Conservation (phyloP, 2,329 filamentous ascomycete genomes). For the Pseudomassariella vexata region DNA sequence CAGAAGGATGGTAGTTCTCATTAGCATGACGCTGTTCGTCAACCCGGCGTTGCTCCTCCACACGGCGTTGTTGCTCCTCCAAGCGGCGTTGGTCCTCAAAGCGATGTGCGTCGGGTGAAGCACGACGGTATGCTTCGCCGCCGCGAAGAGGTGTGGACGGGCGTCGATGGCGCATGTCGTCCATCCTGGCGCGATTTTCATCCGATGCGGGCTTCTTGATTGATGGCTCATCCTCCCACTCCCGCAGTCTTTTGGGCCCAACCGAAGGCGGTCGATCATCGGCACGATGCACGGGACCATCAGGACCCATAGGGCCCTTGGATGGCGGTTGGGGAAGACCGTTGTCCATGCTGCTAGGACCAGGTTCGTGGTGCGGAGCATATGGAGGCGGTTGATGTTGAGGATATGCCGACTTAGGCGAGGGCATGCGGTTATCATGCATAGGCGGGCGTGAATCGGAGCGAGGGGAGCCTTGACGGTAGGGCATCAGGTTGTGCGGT, state of each 20-base stretch:
- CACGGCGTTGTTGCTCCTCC: slow-evolving; percentile 58
- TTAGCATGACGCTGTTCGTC: slow-evolving; percentile 64
- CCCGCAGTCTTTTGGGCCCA: slow-evolving; percentile 75
- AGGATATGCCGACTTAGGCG: slow-evolving; percentile 81
- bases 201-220: slow-evolving; percentile 85
- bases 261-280: slow-evolving; percentile 75
- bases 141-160: slow-evolving; percentile 64
- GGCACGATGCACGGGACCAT: slow-evolving; percentile 58
- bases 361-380: slow-evolving; percentile 61
- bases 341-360: slow-evolving; percentile 56
- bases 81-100: slow-evolving; percentile 58
- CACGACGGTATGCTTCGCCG: slow-evolving; percentile 62
- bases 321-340: slow-evolving; percentile 61
- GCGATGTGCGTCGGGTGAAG: slow-evolving; percentile 66
- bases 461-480: slow-evolving; percentile 74
- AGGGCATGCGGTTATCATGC: slow-evolving; percentile 80
- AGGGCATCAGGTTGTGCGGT: slow-evolving; percentile 58
- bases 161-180: slow-evolving; percentile 76
- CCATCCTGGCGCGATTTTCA: slow-evolving; percentile 78
- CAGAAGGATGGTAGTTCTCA: slow-evolving; percentile 84
- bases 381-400: slow-evolving; percentile 64
- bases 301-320: slow-evolving; percentile 50
- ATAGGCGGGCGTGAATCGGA: slow-evolving; percentile 71
- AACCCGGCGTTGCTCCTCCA: slow-evolving; percentile 44
- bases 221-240: slow-evolving; percentile 82